A percentile compares a stretch with the other conserved stretches of the same genome.
Conservation (phyloP, 768 basidiomycete species). For the Holtermannia corniformis region DNA sequence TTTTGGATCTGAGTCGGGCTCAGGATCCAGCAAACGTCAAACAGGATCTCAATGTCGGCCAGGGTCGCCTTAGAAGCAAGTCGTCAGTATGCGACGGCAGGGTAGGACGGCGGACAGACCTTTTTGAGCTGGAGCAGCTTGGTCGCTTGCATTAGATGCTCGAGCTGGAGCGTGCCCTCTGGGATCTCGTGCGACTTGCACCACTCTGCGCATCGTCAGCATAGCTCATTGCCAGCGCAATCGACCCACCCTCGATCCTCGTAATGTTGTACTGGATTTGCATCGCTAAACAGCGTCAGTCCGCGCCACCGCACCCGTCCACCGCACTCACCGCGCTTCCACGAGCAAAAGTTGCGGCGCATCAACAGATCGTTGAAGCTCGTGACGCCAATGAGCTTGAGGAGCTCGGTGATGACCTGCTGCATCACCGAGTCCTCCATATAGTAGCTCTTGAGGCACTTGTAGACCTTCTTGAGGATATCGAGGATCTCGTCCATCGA, state of each 20-base stretch:
- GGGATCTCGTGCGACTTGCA: slow-evolving; percentile 99
- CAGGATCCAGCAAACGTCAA: slow-evolving; percentile 96
- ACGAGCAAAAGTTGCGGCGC: slow-evolving; percentile 97
- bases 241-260: slow-evolving; percentile 31
- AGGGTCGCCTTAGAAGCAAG: slow-evolving; percentile 69
- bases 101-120: slow-evolving; percentile 44
- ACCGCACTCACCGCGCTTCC: slow-evolving; percentile 78
- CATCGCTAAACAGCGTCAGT: slow-evolving; percentile 59
- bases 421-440: slow-evolving; percentile 96
- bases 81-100: slow-evolving; percentile 5
- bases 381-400: slow-evolving; percentile 90
- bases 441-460: slow-evolving; percentile 94
- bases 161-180: slow-evolving; percentile 90
- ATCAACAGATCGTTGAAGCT: slow-evolving; percentile 98
- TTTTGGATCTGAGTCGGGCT: slow-evolving; percentile 99
- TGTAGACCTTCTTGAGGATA: slow-evolving; percentile 94
- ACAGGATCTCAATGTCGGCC: slow-evolving; percentile 96
- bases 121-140: slow-evolving; percentile 97
- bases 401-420: slow-evolving; percentile 77
- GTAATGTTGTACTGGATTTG: slow-evolving; percentile 99
- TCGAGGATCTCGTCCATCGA: slow-evolving; percentile 98
- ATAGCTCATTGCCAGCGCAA: slow-evolving; percentile 51
- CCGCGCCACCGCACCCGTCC: background rate
- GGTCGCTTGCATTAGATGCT: slow-evolving; percentile 99
- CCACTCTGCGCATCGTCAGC: slow-evolving; percentile 62